Percentiles rank a stretch among this genome's conserved stretches.
Conservation (phyloP, 257 asterid genomes). For the Solanum chilense region DNA sequence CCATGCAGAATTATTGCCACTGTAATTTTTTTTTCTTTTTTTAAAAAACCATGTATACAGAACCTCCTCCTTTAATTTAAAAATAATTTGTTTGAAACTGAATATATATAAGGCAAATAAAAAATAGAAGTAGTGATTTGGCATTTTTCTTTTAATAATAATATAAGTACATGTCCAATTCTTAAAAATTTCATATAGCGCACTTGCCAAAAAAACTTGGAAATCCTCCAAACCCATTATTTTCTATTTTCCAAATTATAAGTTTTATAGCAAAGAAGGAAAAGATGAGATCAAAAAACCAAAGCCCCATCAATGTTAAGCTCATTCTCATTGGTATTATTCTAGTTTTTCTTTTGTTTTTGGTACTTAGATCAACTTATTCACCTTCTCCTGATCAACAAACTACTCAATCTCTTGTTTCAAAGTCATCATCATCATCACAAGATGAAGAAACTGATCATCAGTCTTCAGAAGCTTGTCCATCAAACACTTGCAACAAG, state of each 20-base stretch:
- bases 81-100: not conserved
- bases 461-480: not conserved
- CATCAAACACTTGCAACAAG: conserved; percentile 35
- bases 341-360: conserved; percentile 36
- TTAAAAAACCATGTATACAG: not conserved
- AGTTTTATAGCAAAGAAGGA: not conserved
- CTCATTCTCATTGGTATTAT: conserved; percentile 28
- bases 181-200: not conserved
- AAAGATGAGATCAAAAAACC: conserved; percentile 29
- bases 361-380: conserved; percentile 33
- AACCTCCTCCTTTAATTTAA: not conserved
- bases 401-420: not conserved
- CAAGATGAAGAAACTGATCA: conserved; percentile 1
- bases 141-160: not conserved
- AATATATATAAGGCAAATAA: not conserved
- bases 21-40: not conserved
- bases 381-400: conserved; percentile 6
- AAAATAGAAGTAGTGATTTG: not conserved
- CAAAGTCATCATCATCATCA: not conserved
- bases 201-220: not conserved
- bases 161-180: not conserved
- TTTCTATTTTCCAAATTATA: not conserved
- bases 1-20: not conserved
- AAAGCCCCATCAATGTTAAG: conserved; percentile 36
- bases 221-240: not conserved